A percentile compares a stretch with the other conserved stretches of the same genome.
Conservation (phyloP, 306 rosid species). For the Pyrus betulifolia region DNA sequence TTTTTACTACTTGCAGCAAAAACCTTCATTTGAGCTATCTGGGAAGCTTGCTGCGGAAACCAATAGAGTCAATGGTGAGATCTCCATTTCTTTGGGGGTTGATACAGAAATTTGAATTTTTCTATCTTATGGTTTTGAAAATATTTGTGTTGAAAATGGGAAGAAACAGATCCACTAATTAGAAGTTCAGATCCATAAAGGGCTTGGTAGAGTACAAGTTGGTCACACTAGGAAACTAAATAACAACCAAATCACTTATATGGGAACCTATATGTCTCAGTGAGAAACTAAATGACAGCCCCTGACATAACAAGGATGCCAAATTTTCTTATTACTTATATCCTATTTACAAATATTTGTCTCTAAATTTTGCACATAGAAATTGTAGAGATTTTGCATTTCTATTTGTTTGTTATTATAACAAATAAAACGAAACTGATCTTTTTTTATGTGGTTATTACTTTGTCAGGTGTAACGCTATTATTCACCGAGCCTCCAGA, state of each 20-base stretch:
- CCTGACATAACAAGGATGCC: neutral
- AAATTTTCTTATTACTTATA: neutral
- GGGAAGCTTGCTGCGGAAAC: conserved; percentile 98
- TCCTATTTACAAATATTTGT: neutral
- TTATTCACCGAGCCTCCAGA: conserved; percentile 80
- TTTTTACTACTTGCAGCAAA: conserved; percentile 46
- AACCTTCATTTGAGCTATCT: conserved; percentile 95
- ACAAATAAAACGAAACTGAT: neutral
- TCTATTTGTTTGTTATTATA: neutral
- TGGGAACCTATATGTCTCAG: neutral
- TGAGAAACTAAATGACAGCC: neutral
- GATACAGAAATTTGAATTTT: neutral
- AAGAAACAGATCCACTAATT: neutral
- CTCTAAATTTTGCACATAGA: neutral
- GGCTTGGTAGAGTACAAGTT: neutral
- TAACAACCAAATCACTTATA: neutral
- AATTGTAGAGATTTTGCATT: neutral
- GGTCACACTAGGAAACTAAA: neutral
- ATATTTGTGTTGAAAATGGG: neutral
- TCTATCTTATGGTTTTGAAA: neutral
- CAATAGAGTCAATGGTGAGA: conserved; percentile 77
- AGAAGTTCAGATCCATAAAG: neutral
- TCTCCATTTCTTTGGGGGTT: neutral
- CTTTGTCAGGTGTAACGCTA: conserved; percentile 65
- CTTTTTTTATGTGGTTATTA: conserved; percentile 3